phyloP scores from a whole-genome alignment of 2,329 filamentous ascomycete species.

The Tolypocladium tundrense region DNA sequence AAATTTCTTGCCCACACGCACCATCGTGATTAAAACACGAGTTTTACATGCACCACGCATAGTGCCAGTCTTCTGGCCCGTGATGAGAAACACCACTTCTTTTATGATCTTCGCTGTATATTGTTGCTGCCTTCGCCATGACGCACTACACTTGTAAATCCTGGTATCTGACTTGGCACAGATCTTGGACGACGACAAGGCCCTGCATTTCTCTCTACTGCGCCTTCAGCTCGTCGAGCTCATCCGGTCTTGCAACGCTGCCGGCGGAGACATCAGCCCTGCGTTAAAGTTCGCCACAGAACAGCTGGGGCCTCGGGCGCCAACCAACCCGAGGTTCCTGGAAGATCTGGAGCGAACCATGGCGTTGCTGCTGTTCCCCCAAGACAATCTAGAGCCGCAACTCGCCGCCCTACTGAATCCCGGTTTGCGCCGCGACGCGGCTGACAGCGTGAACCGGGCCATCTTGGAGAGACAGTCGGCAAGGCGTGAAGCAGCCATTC shows the following conservation, averaged over 20 bases:
- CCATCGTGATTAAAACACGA: conserved; percentile 76
- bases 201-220: conserved; percentile 80
- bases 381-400: conserved; percentile 67
- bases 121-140: conserved; percentile 1
- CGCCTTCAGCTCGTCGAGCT: conserved; percentile 89
- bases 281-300: conserved; percentile 81
- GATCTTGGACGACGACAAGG: conserved; percentile 77
- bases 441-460: conserved; percentile 78
- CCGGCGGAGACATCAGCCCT: conserved; percentile 61
- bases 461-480: conserved; percentile 66
- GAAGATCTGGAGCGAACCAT: conserved; percentile 87
- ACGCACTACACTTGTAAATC: neutral
- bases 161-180: conserved; percentile 25
- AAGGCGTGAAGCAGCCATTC: conserved; percentile 70
- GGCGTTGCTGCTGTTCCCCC: conserved; percentile 79
- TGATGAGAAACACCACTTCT: conserved; percentile 79
- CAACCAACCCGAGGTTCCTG: conserved; percentile 70
- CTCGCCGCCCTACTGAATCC: conserved; percentile 71
- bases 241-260: conserved; percentile 64
- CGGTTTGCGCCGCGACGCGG: conserved; percentile 70
- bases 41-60: conserved; percentile 99
- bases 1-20: neutral
- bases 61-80: conserved; percentile 61
- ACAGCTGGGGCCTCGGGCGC: conserved; percentile 78
- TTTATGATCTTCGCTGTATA: conserved; percentile 20